Base-by-base conservation (phyloP, 1,284 basidiomycete genomes). In the Nidula niveotomentosa region DNA sequence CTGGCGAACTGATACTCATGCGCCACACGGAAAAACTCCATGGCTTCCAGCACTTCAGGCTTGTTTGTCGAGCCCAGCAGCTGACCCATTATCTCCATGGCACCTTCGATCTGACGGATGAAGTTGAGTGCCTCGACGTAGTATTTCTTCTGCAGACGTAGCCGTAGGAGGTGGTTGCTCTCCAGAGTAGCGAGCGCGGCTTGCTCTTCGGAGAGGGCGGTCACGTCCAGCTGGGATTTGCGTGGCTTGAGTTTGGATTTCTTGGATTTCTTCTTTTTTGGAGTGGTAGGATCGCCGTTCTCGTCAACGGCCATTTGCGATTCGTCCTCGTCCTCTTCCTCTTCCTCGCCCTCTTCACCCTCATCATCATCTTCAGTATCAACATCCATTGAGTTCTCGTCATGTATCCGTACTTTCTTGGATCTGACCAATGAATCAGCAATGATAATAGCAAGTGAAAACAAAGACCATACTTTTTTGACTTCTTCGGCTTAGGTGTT, bases 31-130 rank as follows among this genome's bases (percentile, higher is more conserved):
- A 96, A 98, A 72, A 98, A 98, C 52, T 97, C 91, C 77, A 99
- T 98, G 8, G 92, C 84, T 70, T 98, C 96, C 58, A 98, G 77
- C 0, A 97, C 96, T 67, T 99, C 96, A 3, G 91, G 81, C 70
- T 97, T 98, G 75, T 87, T 94, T 52, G 88, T 98, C 37, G 91
- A 94, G 0, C 93, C 94, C 37, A 98, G 80, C 5, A 99, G 73
- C 62, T 92, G 84, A 49, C 83, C 82, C 47, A 96, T 79, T 0
- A 79, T 83, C 12, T 90, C 86, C 75, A 94, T 88, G 1, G 91
- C 88, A 23, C 75, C 73, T 66, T 97, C 94, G 51, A 98, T 79
- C 61, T 86, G 82, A 33, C 84, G 82, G 65, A 98, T 96, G 70
- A 98, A 98, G 53, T 75, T 79, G 45, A 98, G 77, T 1, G 91